Evolutionary conservation across 805 yeast genomes (phyloP).

Genomic region (Saccharomycopsis fibuligera): DNA sequence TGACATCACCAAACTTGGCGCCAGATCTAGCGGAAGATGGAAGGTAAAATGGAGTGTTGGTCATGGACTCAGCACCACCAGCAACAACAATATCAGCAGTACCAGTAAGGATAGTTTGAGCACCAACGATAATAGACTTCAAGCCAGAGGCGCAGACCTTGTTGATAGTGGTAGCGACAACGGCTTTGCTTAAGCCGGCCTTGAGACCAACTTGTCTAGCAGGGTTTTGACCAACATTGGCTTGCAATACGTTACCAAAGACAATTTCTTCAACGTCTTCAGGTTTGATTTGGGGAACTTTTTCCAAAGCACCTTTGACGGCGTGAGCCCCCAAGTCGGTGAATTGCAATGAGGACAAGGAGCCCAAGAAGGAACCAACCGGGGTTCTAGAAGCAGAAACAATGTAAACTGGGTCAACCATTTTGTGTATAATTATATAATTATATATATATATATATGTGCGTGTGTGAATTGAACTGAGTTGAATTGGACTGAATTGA

Average conservation of each 20-base stretch:
- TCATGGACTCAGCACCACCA: constrained; percentile 98
- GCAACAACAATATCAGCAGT: constrained; percentile 88
- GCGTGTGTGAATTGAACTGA: no score
- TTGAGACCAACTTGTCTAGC: constrained; percentile 95
- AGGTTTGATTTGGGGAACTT: constrained; percentile 75
- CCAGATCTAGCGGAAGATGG: constrained; percentile 85
- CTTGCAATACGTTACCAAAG: constrained; percentile 89
- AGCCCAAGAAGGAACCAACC: constrained; percentile 89
- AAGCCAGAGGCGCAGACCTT: constrained; percentile 97
- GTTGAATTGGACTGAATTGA: no score
- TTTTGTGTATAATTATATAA: no score
- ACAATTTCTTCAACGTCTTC: constrained; percentile 80
- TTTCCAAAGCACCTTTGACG: constrained; percentile 78
- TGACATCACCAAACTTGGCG: constrained; percentile 79
- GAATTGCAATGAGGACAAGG: constrained; percentile 65
- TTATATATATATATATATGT: no score
- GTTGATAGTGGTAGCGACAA: constrained; percentile 86
- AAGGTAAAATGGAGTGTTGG: constrained; percentile 88
- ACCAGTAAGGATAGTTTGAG: constrained; percentile 85
- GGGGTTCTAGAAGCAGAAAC: constrained; percentile 94
- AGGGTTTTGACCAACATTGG: constrained; percentile 94
- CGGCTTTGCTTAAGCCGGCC: constrained; percentile 76
- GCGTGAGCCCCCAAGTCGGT: constrained; percentile 91
- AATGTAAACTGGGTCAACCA: constrained; percentile 58
- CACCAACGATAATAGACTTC: constrained; percentile 85